These are phyloP conservation scores for Candida bentonensis DNA, from an alignment of 805 yeast genomes.

Conservation along the genomic window DNA sequence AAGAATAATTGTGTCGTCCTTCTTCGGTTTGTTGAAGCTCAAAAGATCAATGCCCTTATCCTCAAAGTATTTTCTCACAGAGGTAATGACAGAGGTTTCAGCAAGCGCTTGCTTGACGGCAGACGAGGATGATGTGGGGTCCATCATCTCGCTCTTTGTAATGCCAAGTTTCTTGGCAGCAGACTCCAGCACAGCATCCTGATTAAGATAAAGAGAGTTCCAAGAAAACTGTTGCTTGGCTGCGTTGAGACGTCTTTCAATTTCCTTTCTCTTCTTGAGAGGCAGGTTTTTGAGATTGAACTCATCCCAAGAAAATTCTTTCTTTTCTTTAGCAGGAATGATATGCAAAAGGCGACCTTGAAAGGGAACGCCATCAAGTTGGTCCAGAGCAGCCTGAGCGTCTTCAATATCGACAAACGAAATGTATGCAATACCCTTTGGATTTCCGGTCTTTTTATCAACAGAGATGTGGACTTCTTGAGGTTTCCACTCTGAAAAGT, in stretches of 20 bases:
- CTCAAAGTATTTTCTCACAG: constrained; percentile 79
- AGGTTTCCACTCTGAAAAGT: constrained; percentile 52
- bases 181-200: constrained; percentile 82
- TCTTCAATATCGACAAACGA: constrained; percentile 52
- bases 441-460: constrained; percentile 77
- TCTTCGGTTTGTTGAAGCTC: constrained; percentile 43
- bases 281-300: constrained; percentile 86
- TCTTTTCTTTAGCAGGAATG: constrained; percentile 70
- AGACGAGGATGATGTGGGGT: constrained; percentile 72
- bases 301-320: constrained; percentile 75
- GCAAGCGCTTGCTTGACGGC: constrained; percentile 97
- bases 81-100: constrained; percentile 89
- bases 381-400: constrained; percentile 63
- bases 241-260: constrained; percentile 75
- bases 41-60: constrained; percentile 71
- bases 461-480: constrained; percentile 88
- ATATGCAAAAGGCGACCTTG: constrained; percentile 91
- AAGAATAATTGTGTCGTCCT: constrained; percentile 68
- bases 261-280: constrained; percentile 75
- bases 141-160: constrained; percentile 67
- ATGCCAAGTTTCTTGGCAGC: constrained; percentile 79
- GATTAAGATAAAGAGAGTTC: constrained; percentile 86
- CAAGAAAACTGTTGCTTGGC: constrained; percentile 79
- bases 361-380: constrained; percentile 74
- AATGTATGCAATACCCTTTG: constrained; percentile 87